phyloP scores from a whole-genome alignment of 306 rosid genomes.

The Crataegus laevigata region DNA sequence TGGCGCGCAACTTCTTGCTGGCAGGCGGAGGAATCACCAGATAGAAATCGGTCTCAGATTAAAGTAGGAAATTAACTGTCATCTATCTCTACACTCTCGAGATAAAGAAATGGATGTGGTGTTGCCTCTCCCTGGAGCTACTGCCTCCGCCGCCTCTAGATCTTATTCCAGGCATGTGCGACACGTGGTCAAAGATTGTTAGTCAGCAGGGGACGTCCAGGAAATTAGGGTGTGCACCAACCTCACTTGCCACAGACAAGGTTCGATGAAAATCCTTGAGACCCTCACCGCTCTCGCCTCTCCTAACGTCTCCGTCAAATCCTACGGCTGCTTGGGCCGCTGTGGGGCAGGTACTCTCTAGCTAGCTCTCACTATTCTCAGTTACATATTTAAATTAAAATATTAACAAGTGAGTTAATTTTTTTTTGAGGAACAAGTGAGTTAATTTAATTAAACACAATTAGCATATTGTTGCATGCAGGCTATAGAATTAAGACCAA shows the following conservation, averaged over 20 bases:
- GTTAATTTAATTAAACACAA: neutral
- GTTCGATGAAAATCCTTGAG: slow-evolving; percentile 68
- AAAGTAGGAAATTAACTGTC: too few relatives aligned
- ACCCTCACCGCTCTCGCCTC: slow-evolving; percentile 58
- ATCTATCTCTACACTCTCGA: too few relatives aligned
- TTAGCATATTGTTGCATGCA: neutral
- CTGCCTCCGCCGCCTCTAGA: neutral
- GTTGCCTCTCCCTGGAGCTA: neutral
- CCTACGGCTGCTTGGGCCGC: slow-evolving; percentile 67
- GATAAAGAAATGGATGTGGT: neutral
- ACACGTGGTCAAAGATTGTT: neutral
- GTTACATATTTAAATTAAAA: too few relatives aligned
- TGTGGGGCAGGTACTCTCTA: slow-evolving; percentile 49
- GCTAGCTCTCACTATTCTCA: too few relatives aligned
- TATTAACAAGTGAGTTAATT: neutral
- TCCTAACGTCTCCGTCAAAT: slow-evolving; percentile 43
- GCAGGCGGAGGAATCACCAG: too few relatives aligned
- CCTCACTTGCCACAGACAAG: slow-evolving; percentile 76
- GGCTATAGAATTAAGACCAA: slow-evolving; percentile 68
- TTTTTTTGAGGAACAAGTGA: too few relatives aligned
- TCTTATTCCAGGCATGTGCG: neutral
- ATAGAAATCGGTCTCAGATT: too few relatives aligned
- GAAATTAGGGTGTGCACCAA: slow-evolving; percentile 84
- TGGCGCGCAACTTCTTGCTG: too few relatives aligned
- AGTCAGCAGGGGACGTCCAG: neutral